A percentile compares a stretch with the other conserved stretches of the same genome.
These are phyloP conservation scores for Byssothecium circinans DNA, from an alignment of 2,329 filamentous ascomycete genomes.

Conservation along the genomic window DNA sequence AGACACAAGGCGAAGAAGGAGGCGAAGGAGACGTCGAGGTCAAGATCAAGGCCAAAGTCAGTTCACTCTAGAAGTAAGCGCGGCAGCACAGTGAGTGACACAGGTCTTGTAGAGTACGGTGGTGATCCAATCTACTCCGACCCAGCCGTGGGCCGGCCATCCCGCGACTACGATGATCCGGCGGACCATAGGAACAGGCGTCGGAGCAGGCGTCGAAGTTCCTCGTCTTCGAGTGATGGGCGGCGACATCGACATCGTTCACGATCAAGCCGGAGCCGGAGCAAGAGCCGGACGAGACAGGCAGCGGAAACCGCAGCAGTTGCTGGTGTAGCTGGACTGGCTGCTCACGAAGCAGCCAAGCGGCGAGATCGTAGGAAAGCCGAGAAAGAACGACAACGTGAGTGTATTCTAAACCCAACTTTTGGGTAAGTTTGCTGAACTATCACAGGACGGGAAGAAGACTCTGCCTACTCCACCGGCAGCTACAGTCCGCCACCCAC, in stretches of 20 bases:
- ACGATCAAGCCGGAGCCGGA: conserved; percentile 40
- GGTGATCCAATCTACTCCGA: conserved; percentile 63
- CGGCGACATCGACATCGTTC: conserved; percentile 38
- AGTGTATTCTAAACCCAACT: conserved; percentile 31
- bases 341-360: conserved; percentile 60
- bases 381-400: conserved; percentile 55
- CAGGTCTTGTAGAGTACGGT: conserved; percentile 65
- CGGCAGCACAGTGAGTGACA: conserved; percentile 50
- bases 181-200: conserved; percentile 46
- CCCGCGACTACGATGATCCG: conserved; percentile 44
- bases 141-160: conserved; percentile 46
- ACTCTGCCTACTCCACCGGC: conserved; percentile 37
- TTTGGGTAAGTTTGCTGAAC: conserved; percentile 20
- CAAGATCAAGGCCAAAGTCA: conserved; percentile 28
- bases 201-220: conserved; percentile 40
- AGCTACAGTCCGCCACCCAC: conserved; percentile 43
- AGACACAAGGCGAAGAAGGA: conserved; percentile 64
- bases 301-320: conserved; percentile 60
- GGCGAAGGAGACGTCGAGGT: conserved; percentile 50
- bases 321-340: conserved; percentile 59
- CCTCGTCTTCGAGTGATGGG: conserved; percentile 45
- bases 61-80: conserved; percentile 37
- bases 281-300: conserved; percentile 53
- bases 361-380: conserved; percentile 59
- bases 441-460: conserved; percentile 32